Evolutionary conservation across 768 basidiomycete genomes (phyloP), one percentile per base, ranked within the genome.

Genomic region (Suillus fuscotomentosus): DNA sequence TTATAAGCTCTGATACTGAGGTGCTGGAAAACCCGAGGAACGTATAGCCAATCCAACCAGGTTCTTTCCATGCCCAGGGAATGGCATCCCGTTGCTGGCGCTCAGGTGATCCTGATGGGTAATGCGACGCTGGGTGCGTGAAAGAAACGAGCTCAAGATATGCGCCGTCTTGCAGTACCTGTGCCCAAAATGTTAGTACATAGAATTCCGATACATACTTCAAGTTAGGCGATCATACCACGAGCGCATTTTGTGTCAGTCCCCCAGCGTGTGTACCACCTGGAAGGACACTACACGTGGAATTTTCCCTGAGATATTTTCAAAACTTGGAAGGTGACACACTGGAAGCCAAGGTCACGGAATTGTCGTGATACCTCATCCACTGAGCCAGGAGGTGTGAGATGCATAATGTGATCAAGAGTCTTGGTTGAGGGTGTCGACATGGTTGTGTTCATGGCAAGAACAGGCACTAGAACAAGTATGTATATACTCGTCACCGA

Each of bases 71-170:
- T 0, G 83, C 84, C 90, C 90, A 91, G 5, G 75, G 77, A 66
- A 86, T 80, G 0, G 65, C 60, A 27, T 82, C 82, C 3, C 88
- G 83, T 31, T 74, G 69, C 2, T 70, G 61, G 20, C 82, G 79
- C 45, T 78, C 79, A 14, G 82, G 82, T 38, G 84, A 82, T 9
- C 76, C 78, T 0, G 79, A 80, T 3, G 85, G 86, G 65, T 88
- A 89, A 67, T 83, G 73, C 0, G 83, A 80, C 10, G 75, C 72
- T 1, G 86, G 83, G 62, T 86, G 81, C 1, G 81, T 84, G 77
- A 91, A 92, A 20, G 84, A 81, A 68, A 92, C 83, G 39, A 92
- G 82, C 70, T 92, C 90, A 54, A 92, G 77, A 71, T 91, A 92
- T 15, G 78, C 77, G 15, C 84, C 84, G 63, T 89, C 88, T 36